phyloP scores from a whole-genome alignment of 73 alveolate species.

The Paramecium primaurelia region DNA sequence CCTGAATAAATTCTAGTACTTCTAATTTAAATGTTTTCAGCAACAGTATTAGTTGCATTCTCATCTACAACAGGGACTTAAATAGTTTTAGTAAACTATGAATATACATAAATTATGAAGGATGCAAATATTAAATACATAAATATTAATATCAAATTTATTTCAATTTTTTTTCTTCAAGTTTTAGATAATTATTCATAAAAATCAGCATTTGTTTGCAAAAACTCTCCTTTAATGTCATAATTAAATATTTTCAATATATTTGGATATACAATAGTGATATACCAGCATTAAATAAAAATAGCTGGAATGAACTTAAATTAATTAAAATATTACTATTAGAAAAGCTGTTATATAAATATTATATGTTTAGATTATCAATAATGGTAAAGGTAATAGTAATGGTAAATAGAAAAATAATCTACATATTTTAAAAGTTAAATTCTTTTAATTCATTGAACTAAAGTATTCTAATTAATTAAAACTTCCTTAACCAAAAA shows the following conservation, averaged over 20 bases:
- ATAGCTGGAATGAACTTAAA: not conserved
- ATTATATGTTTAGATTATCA: not conserved
- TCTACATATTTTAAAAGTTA: not conserved
- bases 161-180: not conserved
- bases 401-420: not conserved
- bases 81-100: not conserved
- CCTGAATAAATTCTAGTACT: not conserved
- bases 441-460: not conserved
- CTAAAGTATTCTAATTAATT: not conserved
- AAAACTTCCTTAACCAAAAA: slow-evolving; percentile 7
- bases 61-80: not conserved
- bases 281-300: not conserved
- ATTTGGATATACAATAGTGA: not conserved
- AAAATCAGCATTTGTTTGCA: not conserved
- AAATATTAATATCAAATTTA: not conserved
- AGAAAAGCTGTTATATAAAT: not conserved
- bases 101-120: not conserved
- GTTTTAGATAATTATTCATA: not conserved
- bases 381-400: not conserved
- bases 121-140: not conserved
- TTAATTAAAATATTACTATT: not conserved
- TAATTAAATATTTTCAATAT: not conserved
- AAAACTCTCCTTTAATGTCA: not conserved
- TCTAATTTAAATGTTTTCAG: not conserved
- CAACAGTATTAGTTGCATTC: not conserved